These are phyloP conservation scores for Vigna nakashimae DNA, from an alignment of 306 rosid species.

Conservation along the genomic window DNA sequence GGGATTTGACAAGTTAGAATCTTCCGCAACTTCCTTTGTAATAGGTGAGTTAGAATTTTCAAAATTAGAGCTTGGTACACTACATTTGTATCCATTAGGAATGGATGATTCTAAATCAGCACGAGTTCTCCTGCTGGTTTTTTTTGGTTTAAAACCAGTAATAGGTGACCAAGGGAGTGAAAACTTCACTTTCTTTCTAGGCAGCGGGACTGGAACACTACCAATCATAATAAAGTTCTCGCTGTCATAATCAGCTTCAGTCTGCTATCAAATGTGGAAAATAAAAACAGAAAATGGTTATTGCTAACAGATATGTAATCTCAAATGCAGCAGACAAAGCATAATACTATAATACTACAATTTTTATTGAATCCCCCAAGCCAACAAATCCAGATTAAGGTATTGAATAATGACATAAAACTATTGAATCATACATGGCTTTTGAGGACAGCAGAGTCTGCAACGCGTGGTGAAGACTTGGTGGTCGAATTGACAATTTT, in stretches of 20 bases:
- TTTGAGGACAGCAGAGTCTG: no score
- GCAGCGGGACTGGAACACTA: neutral
- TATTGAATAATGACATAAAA: no score
- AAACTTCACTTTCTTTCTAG: neutral
- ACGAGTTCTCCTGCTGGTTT: neutral
- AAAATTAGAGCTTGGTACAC: neutral
- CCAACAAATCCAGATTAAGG: no score
- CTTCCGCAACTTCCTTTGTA: neutral
- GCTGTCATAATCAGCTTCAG: neutral
- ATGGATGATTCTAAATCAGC: constrained; percentile 9
- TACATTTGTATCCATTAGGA: neutral
- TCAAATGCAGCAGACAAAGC: no score
- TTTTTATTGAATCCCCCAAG: no score
- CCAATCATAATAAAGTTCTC: neutral
- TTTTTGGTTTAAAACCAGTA: neutral
- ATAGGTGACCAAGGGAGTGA: neutral
- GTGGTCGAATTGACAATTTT: no score
- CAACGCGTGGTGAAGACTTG: no score
- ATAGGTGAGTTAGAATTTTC: neutral
- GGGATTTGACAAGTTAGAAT: neutral
- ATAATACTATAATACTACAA: no score
- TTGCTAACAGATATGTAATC: no score
- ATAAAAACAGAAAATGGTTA: neutral
- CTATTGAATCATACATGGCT: no score
- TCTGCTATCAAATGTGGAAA: constrained; percentile 16